These are phyloP conservation scores for Aureobasidium sp. DNA, from an alignment of 2,329 filamentous ascomycete genomes.

Conservation along the genomic window DNA sequence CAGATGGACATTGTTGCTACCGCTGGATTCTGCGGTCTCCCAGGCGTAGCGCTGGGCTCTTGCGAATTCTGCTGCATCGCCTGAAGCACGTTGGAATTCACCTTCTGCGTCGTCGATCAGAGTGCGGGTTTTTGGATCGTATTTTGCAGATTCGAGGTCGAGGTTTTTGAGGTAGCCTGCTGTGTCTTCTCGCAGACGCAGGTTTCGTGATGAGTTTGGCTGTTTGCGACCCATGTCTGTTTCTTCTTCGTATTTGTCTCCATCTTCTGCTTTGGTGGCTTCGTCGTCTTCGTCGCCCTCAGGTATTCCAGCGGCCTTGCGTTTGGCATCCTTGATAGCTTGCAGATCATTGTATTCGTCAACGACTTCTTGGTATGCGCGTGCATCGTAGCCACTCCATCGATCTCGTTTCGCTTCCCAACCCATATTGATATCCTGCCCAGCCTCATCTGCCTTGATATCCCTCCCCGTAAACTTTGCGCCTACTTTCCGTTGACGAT, in stretches of 20 bases:
- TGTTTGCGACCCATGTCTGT: conserved; percentile 95
- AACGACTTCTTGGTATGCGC: conserved; percentile 78
- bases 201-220: conserved; percentile 79
- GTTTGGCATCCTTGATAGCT: conserved; percentile 48
- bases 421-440: conserved; percentile 77
- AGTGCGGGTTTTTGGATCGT: conserved; percentile 90
- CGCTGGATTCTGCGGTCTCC: conserved; percentile 82
- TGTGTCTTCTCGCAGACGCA: conserved; percentile 90
- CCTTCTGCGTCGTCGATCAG: conserved; percentile 92
- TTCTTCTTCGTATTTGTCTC: conserved; percentile 76
- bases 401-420: conserved; percentile 98
- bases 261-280: conserved; percentile 43
- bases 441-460: conserved; percentile 83
- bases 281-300: conserved; percentile 26
- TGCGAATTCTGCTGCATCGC: conserved; percentile 89
- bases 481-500: conserved; percentile 77
- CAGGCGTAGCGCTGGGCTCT: conserved; percentile 83
- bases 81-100: conserved; percentile 79
- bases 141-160: conserved; percentile 92
- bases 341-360: conserved; percentile 85
- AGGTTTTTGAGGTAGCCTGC: conserved; percentile 94
- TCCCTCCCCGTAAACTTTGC: conserved; percentile 88
- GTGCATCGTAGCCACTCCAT: conserved; percentile 95
- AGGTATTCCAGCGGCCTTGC: conserved; percentile 19
- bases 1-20: conserved; percentile 73